Evolutionary conservation across 169 alveolate genomes (phyloP).

Genomic region (Babesia gibsoni): DNA sequence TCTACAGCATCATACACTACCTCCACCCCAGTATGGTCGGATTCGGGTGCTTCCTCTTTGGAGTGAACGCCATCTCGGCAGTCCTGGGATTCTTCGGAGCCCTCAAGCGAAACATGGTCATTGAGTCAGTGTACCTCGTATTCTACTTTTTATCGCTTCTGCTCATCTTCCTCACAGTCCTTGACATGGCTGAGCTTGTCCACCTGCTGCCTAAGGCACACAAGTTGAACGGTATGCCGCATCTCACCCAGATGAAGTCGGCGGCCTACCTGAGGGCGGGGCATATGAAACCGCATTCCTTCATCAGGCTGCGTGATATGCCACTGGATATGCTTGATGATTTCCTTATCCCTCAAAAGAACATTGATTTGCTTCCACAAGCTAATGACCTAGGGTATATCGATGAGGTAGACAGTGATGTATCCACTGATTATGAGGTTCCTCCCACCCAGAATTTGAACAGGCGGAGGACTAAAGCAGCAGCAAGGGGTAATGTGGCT

Average conservation of each 20-base stretch:
- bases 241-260: constrained; percentile 2
- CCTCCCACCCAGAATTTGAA: no score
- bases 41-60: constrained; percentile 38
- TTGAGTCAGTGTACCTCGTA: constrained; percentile 44
- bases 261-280: constrained; percentile 19
- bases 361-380: not conserved
- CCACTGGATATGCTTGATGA: not conserved
- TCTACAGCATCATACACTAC: constrained; percentile 55
- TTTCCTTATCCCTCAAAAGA: not conserved
- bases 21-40: constrained; percentile 53
- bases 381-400: not conserved
- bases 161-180: constrained; percentile 34
- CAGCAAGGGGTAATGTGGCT: no score
- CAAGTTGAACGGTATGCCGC: constrained; percentile 33
- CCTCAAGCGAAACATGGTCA: constrained; percentile 31
- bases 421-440: constrained; percentile 13
- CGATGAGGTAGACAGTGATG: not conserved
- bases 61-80: constrained; percentile 24
- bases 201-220: constrained; percentile 67
- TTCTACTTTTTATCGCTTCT: constrained; percentile 27
- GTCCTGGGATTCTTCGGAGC: constrained; percentile 58
- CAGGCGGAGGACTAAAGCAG: no score
- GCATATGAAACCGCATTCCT: not conserved
- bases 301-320: constrained; percentile 15
- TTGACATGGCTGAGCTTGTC: constrained; percentile 63